Evolutionary conservation across 2,329 filamentous ascomycete species (phyloP), one percentile per base, ranked within the genome.

Genomic region (Colletotrichum endophyticum): DNA sequence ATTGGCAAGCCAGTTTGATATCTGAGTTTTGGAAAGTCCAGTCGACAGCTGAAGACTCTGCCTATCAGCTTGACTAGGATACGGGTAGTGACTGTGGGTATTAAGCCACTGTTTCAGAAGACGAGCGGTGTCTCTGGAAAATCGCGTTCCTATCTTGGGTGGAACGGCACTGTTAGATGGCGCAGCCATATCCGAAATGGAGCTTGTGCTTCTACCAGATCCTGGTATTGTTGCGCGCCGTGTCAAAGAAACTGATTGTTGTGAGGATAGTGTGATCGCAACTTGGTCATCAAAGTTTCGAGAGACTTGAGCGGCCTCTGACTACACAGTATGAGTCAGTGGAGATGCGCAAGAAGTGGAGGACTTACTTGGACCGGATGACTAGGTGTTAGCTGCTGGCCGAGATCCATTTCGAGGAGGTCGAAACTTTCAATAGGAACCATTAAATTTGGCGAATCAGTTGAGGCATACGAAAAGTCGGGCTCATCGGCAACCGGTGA

Each of bases 1-100:
- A 84, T 98, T 98, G 75, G 96, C 95, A 63, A 98, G 91, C 96
- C 96, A 98, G 83, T 98, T 98, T 13, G 93, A 94, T 80, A 98
- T 96, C 82, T 98, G 96, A 16, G 90, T 94, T 81, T 95, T 92
- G 83, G 92, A 96, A 56, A 98, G 88, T 9, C 95, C 95, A 1
- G 96, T 98, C 80, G 94, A 91, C 63, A 91, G 89, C 84, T 95
- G 94, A 28, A 98, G 88, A 77, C 92, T 90, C 79, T 96, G 94
- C 81, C 96, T 98, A 82, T 98, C 95, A 74, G 95, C 92, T 56
- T 98, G 95, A 44, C 92, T 96, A 7, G 96, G 96, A 82, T 98
- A 98, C 0, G 96, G 96, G 80, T 98, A 95, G 69, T 94, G 91
- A 81, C 91, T 91, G 82, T 98, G 95, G 8, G 92, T 93, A 1